These are phyloP conservation scores for Cercophora scortea DNA, from an alignment of 495 filamentous ascomycete genomes.

Conservation along the genomic window DNA sequence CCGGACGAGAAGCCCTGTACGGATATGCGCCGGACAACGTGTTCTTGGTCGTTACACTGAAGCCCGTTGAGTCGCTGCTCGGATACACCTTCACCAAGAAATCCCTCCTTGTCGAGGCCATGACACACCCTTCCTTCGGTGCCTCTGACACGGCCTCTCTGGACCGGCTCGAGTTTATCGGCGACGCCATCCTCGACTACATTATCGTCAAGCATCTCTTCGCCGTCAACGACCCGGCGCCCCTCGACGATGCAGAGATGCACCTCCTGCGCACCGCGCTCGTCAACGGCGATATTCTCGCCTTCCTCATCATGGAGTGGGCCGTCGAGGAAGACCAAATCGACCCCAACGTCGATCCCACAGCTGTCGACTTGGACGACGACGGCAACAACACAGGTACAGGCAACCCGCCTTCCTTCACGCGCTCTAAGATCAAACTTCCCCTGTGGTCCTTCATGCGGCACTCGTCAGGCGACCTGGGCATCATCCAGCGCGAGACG, in stretches of 20 bases:
- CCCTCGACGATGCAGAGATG: conserved; percentile 58
- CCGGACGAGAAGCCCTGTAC: conserved; percentile 24
- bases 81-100: conserved; percentile 67
- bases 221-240: conserved; percentile 13
- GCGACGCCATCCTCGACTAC: conserved; percentile 79
- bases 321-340: conserved; percentile 22
- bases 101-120: conserved; percentile 67
- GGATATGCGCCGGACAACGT: conserved; percentile 20
- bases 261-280: conserved; percentile 65
- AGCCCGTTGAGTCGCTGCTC: conserved; percentile 48
- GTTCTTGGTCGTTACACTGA: conserved; percentile 17
- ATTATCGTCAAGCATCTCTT: conserved; percentile 51
- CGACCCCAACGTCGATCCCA: conserved; percentile 3
- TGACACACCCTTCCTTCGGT: conserved; percentile 71
- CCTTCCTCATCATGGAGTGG: conserved; percentile 66
- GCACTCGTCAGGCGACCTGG: conserved; percentile 38
- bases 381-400: neutral
- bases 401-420: neutral
- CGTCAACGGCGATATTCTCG: conserved; percentile 82
- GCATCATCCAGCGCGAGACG: conserved; percentile 30
- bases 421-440: conserved; percentile 15
- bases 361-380: conserved; percentile 1
- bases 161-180: conserved; percentile 85
- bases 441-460: conserved; percentile 68
- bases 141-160: conserved; percentile 51